Evolutionary conservation across 1,284 basidiomycete genomes (phyloP).

Genomic region (Trametes sp.): DNA sequence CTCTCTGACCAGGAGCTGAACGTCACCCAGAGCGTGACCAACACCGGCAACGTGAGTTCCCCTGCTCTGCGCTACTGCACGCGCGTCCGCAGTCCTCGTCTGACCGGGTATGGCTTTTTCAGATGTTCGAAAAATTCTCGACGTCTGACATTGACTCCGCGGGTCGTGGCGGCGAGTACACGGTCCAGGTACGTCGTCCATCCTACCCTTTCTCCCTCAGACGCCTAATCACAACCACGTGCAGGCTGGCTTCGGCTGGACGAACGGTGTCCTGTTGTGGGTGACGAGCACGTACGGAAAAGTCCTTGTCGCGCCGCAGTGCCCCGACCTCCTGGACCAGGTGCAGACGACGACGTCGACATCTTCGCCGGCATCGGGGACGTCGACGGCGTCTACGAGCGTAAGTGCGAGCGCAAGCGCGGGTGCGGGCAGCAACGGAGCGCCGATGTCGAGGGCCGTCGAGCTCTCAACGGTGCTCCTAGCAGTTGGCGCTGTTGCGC

Average conservation of each 20-base stretch:
- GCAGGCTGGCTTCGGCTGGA: constrained; percentile 89
- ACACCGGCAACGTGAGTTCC: constrained; percentile 74
- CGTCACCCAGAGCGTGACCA: constrained; percentile 70
- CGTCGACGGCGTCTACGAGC: not conserved
- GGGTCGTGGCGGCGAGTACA: constrained; percentile 88
- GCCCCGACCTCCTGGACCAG: constrained; percentile 56
- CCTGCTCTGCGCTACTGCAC: not conserved
- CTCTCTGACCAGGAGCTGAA: constrained; percentile 79
- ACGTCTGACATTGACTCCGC: constrained; percentile 82
- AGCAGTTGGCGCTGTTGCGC: not conserved
- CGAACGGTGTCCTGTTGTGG: constrained; percentile 86
- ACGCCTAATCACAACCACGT: not conserved
- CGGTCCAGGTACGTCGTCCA: constrained; percentile 62
- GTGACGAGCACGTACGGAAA: constrained; percentile 75
- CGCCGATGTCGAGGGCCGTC: not conserved
- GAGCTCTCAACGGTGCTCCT: not conserved
- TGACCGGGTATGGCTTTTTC: not conserved
- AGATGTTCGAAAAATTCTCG: constrained; percentile 94
- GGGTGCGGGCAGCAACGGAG: no score
- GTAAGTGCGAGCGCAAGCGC: no score
- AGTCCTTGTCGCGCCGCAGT: constrained; percentile 68
- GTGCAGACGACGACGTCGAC: constrained; percentile 4
- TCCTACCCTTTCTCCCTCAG: not conserved
- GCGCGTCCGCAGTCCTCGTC: not conserved
- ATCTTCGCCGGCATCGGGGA: not conserved